Conservation (phyloP, 495 filamentous ascomycete genomes). For the Pyronema omphalodes region DNA sequence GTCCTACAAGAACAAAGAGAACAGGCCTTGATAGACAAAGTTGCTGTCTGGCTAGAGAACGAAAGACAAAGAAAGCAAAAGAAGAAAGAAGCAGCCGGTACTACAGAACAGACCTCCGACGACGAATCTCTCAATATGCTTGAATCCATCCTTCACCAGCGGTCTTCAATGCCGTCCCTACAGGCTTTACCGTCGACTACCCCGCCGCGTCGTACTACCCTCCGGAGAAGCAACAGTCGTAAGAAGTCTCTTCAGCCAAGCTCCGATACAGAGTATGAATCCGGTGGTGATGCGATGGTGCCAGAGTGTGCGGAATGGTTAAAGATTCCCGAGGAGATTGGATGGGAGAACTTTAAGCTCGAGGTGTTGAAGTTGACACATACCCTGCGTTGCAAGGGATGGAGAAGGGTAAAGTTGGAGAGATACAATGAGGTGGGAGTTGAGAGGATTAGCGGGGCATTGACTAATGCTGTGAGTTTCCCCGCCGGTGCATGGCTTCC, state of each 20-base stretch:
- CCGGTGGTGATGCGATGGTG: conserved; percentile 19
- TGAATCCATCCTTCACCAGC: neutral
- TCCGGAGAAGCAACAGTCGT: neutral
- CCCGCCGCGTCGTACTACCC: neutral
- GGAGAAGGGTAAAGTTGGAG: conserved; percentile 68
- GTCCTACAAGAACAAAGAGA: neutral
- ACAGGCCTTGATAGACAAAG: neutral
- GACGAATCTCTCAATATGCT: conserved; percentile 1
- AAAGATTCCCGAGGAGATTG: conserved; percentile 17
- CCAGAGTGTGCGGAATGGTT: conserved; percentile 19
- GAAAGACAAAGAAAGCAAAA: neutral
- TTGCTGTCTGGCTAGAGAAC: neutral
- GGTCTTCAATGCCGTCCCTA: neutral
- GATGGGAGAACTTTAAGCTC: conserved; percentile 46
- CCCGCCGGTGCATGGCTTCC: neutral
- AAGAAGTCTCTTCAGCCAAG: neutral
- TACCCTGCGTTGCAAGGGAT: conserved; percentile 74
- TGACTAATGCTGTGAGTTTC: conserved; percentile 68
- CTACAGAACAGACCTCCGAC: neutral
- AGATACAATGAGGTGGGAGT: conserved; percentile 52
- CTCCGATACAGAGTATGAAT: conserved; percentile 19
- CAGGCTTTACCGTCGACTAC: neutral
- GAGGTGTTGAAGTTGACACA: conserved; percentile 81
- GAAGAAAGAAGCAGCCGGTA: neutral
- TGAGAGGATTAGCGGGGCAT: conserved; percentile 70